Percentiles rank a stretch among this genome's conserved stretches.
phyloP scores from a whole-genome alignment of 768 basidiomycete genomes.

The Auricularia auricula-judae region DNA sequence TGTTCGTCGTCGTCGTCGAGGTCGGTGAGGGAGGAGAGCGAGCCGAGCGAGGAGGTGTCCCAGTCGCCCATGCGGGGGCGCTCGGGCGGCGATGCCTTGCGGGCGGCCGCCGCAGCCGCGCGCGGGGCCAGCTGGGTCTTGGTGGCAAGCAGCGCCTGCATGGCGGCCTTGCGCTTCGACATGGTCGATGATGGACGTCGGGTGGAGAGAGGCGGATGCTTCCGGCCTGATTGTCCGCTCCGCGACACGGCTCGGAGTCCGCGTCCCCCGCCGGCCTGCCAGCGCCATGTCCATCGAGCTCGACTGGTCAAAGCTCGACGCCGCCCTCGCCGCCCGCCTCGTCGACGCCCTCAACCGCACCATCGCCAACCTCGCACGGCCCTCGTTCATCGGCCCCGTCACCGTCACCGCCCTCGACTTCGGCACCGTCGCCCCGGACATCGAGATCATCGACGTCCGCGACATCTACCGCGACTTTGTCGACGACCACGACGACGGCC shows the following conservation, averaged over 20 bases:
- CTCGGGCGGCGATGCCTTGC: neutral
- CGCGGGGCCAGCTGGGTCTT: neutral
- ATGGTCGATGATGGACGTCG: neutral
- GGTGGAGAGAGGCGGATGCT: neutral
- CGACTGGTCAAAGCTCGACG: constrained; percentile 80
- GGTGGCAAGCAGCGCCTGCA: neutral
- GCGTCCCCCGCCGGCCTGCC: neutral
- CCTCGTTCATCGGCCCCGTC: constrained; percentile 91
- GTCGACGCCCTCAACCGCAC: constrained; percentile 71
- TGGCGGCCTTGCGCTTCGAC: neutral
- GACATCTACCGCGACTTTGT: constrained; percentile 94
- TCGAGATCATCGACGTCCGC: constrained; percentile 83
- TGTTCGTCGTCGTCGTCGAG: neutral
- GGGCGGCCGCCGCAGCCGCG: neutral
- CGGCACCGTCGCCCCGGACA: constrained; percentile 69
- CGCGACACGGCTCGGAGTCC: neutral
- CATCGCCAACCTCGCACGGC: constrained; percentile 58
- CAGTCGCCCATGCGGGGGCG: neutral
- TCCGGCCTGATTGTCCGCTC: neutral
- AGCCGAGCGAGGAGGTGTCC: neutral
- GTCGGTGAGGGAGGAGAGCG: neutral
- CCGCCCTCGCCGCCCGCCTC: constrained; percentile 54
- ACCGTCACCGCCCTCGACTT: constrained; percentile 80
- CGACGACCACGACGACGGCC: constrained; percentile 62
- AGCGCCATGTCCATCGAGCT: constrained; percentile 82